phyloP scores from a whole-genome alignment of 805 yeast species.

The Candida michaelii region DNA sequence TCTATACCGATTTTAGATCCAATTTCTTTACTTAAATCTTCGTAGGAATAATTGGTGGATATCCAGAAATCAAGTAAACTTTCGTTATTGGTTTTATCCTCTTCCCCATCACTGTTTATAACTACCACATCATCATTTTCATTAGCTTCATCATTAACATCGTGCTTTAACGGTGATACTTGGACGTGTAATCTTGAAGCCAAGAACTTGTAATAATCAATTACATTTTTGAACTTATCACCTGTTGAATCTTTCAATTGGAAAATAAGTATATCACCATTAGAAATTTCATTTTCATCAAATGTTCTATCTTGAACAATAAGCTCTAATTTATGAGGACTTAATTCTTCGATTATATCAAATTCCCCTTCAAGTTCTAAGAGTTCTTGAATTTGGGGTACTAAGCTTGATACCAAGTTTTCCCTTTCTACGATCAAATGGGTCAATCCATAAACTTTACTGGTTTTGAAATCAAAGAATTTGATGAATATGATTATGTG shows the following conservation, averaged over 20 bases:
- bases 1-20: constrained; percentile 54
- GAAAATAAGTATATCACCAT: constrained; percentile 64
- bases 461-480: constrained; percentile 58
- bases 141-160: constrained; percentile 49
- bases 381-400: constrained; percentile 39
- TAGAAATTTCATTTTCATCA: constrained; percentile 56
- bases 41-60: constrained; percentile 57
- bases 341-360: constrained; percentile 59
- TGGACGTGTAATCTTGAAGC: constrained; percentile 60
- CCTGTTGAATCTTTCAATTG: constrained; percentile 19
- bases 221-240: constrained; percentile 26
- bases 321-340: constrained; percentile 50
- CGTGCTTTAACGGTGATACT: constrained; percentile 28
- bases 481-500: constrained; percentile 51
- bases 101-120: constrained; percentile 25
- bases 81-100: constrained; percentile 13
- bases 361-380: constrained; percentile 41
- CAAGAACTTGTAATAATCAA: constrained; percentile 54
- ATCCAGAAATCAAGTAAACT: constrained; percentile 63
- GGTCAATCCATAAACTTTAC: constrained; percentile 63
- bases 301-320: constrained; percentile 43
- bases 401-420: constrained; percentile 41
- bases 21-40: constrained; percentile 59
- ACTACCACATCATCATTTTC: constrained; percentile 31
- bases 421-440: constrained; percentile 54